Evolutionary conservation across 495 filamentous ascomycete species (phyloP).

Genomic region (Eremomyces bilateralis): DNA sequence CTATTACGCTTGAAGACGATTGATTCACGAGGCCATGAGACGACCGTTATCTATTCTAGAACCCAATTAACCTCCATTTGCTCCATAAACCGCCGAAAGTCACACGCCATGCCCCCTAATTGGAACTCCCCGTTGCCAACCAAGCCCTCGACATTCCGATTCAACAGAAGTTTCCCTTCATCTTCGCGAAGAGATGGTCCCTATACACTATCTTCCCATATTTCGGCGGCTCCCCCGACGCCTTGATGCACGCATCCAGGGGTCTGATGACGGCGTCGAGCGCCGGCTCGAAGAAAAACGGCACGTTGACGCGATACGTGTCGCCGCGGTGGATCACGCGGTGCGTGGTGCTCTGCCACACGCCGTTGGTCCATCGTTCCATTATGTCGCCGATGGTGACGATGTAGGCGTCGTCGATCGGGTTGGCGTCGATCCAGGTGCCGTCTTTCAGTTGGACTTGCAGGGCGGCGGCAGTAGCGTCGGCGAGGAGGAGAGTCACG

Average conservation of each 20-base stretch:
- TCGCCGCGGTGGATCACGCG: constrained; percentile 20
- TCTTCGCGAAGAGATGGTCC: constrained; percentile 10
- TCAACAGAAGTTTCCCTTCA: constrained; percentile 11
- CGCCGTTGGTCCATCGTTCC: constrained; percentile 22
- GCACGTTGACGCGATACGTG: constrained; percentile 19
- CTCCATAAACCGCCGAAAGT: too few species aligned
- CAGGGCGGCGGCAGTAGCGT: constrained; percentile 16
- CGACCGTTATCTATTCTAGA: too few species aligned
- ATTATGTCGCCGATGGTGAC: constrained; percentile 26
- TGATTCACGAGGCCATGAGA: too few species aligned
- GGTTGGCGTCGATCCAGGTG: constrained; percentile 19
- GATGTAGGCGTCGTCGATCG: constrained; percentile 17
- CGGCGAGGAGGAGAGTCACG: constrained; percentile 19
- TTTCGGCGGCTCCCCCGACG: constrained; percentile 3
- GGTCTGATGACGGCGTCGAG: constrained; percentile 16
- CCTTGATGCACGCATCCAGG: constrained; percentile 10
- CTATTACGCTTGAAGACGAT: constrained; percentile 17
- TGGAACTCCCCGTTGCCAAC: too few species aligned
- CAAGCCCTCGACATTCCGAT: too few species aligned
- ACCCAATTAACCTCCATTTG: too few species aligned
- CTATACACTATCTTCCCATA: constrained; percentile 9
- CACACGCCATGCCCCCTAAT: too few species aligned
- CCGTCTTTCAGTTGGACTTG: constrained; percentile 15
- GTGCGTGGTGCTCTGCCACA: constrained; percentile 20
- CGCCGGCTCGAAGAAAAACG: constrained; percentile 24